Evolutionary conservation across 768 basidiomycete genomes (phyloP), one percentile per base, ranked within the genome.

Genomic region (Dentipellis fragilis): DNA sequence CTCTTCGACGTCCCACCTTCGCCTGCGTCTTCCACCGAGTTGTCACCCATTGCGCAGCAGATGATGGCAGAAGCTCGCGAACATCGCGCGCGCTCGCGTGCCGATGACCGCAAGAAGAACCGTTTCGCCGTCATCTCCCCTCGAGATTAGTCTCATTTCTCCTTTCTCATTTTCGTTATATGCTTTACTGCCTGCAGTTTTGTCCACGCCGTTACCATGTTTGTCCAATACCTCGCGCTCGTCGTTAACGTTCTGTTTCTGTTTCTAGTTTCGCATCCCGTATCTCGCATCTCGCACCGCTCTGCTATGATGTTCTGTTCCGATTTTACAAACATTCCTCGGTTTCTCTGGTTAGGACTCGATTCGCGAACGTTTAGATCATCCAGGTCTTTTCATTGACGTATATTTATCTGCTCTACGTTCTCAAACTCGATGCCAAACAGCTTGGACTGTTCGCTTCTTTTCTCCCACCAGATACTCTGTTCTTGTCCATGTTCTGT

Each of bases 1-100:
- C 65, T 67, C 29, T 70, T 71, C 11, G 73, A 70, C 55, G 67
- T 65, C 2, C 64, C 62, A 50, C 77, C 83, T 3, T 87, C 85
- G 1, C 85, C 87, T 19, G 78, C 84, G 21, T 83, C 79, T 29
- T 87, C 87, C 2, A 79, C 85, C 10, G 88, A 89, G 58, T 70
- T 90, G 51, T 89, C 87, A 17, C 85, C 85, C 12, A 70, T 83
- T 35, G 83, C 78, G 5, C 76, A 74, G 60, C 75, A 83, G 64
- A 74, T 89, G 63, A 89, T 89, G 87, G 69, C 71, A 55, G 76
- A 83, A 61, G 65, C 84, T 46, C 73, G 87, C 51, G 66, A 69
- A 55, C 70, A 75, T 62, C 65, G 68, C 49, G 57, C 58, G 59
- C 60, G 65, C 11, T 59, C 63, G 37, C 62, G 64, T 29, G 59